Base-by-base conservation (phyloP, 176 grass and related monocot genomes). In the Zea luxurians region DNA sequence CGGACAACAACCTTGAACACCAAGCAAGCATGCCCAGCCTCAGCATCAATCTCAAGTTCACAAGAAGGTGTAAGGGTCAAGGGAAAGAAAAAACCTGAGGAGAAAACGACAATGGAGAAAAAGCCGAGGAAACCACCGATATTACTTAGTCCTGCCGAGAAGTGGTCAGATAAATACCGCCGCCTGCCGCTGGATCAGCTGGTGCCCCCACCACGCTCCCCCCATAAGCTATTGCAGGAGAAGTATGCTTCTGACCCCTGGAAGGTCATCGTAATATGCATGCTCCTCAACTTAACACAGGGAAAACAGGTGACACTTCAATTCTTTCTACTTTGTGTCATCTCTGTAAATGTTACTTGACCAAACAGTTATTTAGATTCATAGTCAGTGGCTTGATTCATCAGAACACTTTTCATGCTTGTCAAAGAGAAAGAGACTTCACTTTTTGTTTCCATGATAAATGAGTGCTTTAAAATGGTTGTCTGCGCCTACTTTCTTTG, bases 201-300 rank as follows among this genome's bases (percentile, higher is more conserved):
- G 73, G 79, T 87, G 21, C 5, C 47, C 18, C 58, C 66, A 2
- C 85, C 66, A 1, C 8, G 40, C 79, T 77, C 85, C 2, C 79
- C 79, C 0, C 58, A 87, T 70, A 66, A 66, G 6, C 79, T 87
- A 5, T 43, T 87, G 47, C 85, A 87, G 66, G 85, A 87, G 79
- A 47, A 58, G 16, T 82, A 82, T 0, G 85, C 85, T 72, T 64
- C 57, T 65, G 85, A 87, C 42, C 85, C 85, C 0, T 87, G 85
- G 85, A 87, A 87, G 59, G 85, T 87, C 41, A 66, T 82, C 57
- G 79, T 87, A 37, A 82, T 82, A 48, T 82, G 79, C 66, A 87
- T 87, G 79, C 59, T 87, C 11, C 79, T 82, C 41, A 87, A 87
- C 34, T 7, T 46, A 76, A 87, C 79, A 34, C 55, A 64, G 0